Evolutionary conservation across 495 filamentous ascomycete species (phyloP).

Genomic region (Penicillium silybi): DNA sequence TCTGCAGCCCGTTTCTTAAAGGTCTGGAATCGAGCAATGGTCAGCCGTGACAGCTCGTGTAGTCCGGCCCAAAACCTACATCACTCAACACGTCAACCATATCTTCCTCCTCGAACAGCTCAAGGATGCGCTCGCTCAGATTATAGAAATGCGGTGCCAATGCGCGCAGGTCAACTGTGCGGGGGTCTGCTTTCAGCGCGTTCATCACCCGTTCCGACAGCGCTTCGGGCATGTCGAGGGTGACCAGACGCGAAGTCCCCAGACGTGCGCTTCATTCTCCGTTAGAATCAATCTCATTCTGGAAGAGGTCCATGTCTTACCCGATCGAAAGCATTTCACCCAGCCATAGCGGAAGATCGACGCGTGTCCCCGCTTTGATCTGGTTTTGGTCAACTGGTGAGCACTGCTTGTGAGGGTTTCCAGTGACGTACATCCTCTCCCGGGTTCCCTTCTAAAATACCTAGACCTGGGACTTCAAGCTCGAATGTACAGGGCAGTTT

Average conservation of each 20-base stretch:
- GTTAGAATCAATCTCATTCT: neutral
- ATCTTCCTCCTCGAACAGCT: conserved; percentile 88
- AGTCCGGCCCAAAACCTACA: conserved; percentile 30
- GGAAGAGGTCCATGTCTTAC: conserved; percentile 28
- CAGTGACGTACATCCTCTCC: conserved; percentile 51
- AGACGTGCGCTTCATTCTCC: conserved; percentile 39
- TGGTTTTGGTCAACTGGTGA: conserved; percentile 23
- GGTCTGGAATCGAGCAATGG: conserved; percentile 44
- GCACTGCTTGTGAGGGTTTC: neutral
- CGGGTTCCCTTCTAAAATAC: conserved; percentile 78
- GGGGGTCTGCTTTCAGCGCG: conserved; percentile 85
- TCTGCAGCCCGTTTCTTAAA: conserved; percentile 80
- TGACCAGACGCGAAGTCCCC: conserved; percentile 60
- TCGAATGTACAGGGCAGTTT: conserved; percentile 96
- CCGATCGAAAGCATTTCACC: conserved; percentile 90
- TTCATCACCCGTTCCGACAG: conserved; percentile 80
- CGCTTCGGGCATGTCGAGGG: conserved; percentile 75
- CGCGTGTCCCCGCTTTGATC: conserved; percentile 74
- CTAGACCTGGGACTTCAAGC: conserved; percentile 78
- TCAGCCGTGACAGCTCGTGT: neutral
- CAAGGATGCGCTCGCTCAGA: conserved; percentile 76
- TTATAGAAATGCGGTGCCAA: conserved; percentile 84
- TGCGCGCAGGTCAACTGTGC: conserved; percentile 75
- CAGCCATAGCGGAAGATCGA: conserved; percentile 93
- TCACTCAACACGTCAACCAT: conserved; percentile 73